These are phyloP conservation scores for Diaporthe ilicicola DNA, from an alignment of 2,329 filamentous ascomycete species.

Conservation along the genomic window DNA sequence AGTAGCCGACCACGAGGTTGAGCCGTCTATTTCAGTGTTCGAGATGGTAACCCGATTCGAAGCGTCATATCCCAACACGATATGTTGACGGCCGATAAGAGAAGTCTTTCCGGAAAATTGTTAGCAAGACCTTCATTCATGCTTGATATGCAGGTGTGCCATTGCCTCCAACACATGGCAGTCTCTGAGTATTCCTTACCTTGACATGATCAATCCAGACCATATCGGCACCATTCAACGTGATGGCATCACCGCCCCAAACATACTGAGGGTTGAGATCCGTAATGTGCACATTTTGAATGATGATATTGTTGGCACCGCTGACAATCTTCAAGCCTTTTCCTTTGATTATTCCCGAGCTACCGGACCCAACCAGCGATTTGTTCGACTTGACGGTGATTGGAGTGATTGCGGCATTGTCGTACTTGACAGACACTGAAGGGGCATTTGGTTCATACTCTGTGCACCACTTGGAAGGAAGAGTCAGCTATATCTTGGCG, in stretches of 20 bases:
- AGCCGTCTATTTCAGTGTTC: slow-evolving; percentile 67
- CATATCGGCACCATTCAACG: slow-evolving; percentile 53
- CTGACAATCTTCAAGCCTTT: slow-evolving; percentile 61
- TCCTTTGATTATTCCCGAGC: slow-evolving; percentile 63
- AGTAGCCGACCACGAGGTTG: slow-evolving; percentile 58
- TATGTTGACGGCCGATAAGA: slow-evolving; percentile 7
- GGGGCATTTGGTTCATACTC: slow-evolving; percentile 65
- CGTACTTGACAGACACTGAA: slow-evolving; percentile 53
- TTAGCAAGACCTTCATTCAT: neutral
- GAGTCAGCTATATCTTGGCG: neutral
- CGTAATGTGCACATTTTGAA: slow-evolving; percentile 66
- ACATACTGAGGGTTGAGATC: slow-evolving; percentile 65
- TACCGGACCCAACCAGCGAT: slow-evolving; percentile 62
- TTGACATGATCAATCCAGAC: slow-evolving; percentile 63
- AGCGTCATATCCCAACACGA: slow-evolving; percentile 25
- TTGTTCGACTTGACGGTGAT: slow-evolving; percentile 67
- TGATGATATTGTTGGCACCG: slow-evolving; percentile 65
- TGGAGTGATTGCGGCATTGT: slow-evolving; percentile 59
- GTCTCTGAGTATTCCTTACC: neutral
- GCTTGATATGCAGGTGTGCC: too few species aligned
- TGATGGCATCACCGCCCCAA: slow-evolving; percentile 68
- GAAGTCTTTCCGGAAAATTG: neutral
- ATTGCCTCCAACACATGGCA: neutral
- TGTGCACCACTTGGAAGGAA: slow-evolving; percentile 54
- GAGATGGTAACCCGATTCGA: slow-evolving; percentile 65